Evolutionary conservation across 768 basidiomycete species (phyloP).

Genomic region (Galerina marginata): DNA sequence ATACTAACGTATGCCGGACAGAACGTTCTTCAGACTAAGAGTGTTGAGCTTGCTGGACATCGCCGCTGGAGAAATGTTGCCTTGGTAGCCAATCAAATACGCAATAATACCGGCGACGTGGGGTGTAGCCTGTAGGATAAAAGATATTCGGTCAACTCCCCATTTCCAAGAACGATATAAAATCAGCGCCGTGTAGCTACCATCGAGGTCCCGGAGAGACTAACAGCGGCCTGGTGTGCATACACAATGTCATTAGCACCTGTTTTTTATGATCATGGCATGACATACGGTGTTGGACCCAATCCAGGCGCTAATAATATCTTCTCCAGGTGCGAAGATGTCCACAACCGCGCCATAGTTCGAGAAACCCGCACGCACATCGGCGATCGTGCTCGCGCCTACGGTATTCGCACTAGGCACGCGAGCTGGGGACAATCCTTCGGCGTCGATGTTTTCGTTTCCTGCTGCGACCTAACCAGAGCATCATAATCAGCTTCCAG

Average conservation of each 20-base stretch:
- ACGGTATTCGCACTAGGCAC: constrained; percentile 42
- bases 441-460: constrained; percentile 38
- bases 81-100: constrained; percentile 37
- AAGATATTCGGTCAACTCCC: background rate
- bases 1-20: constrained; percentile 35
- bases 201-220: constrained; percentile 34
- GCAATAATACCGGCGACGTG: constrained; percentile 47
- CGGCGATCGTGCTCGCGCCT: constrained; percentile 42
- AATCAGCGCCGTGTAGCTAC: constrained; percentile 5
- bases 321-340: constrained; percentile 45
- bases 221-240: too few species aligned
- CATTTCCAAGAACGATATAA: background rate
- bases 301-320: constrained; percentile 37
- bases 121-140: constrained; percentile 36
- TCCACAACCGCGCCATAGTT: constrained; percentile 50
- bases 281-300: constrained; percentile 29
- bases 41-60: constrained; percentile 30
- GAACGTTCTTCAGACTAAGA: constrained; percentile 31
- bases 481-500: too few species aligned
- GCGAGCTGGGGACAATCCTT: constrained; percentile 39
- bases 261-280: background rate
- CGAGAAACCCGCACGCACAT: constrained; percentile 40
- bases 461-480: constrained; percentile 33
- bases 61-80: constrained; percentile 35
- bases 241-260: too few species aligned